Conservation (phyloP, 345 rosid genomes). For the Lepidium africanum region DNA sequence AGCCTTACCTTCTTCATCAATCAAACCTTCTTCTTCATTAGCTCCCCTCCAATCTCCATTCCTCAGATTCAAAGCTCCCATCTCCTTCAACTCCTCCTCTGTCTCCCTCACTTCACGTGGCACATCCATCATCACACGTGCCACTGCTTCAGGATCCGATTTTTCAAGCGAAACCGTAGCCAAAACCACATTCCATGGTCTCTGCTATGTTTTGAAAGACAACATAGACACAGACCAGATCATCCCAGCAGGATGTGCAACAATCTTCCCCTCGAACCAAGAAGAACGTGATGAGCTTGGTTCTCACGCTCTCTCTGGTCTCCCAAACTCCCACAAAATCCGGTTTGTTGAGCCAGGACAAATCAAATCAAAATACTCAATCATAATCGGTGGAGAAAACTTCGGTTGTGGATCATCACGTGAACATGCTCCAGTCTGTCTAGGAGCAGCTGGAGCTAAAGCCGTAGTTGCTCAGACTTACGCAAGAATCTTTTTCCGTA, state of each 20-base stretch:
- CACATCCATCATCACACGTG: constrained; percentile 3
- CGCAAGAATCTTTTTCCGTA: constrained; percentile 87
- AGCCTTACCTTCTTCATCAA: constrained; percentile 6
- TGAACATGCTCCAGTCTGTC: constrained; percentile 91
- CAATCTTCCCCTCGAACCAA: constrained; percentile 73
- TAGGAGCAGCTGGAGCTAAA: constrained; percentile 72
- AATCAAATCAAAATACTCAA: constrained; percentile 51
- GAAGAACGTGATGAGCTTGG: constrained; percentile 77
- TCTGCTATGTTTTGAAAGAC: constrained; percentile 76
- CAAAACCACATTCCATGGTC: constrained; percentile 55
- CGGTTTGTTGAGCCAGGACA: constrained; percentile 51
- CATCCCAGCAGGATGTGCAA: constrained; percentile 62
- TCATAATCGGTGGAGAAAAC: constrained; percentile 69
- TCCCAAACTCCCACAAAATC: constrained; percentile 55
- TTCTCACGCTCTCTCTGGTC: constrained; percentile 70
- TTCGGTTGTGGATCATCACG: constrained; percentile 93
- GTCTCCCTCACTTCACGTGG: constrained; percentile 9
- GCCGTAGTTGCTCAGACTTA: constrained; percentile 75
- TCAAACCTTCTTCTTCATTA: background rate
- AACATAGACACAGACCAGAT: constrained; percentile 95
- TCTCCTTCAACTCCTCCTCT: background rate
- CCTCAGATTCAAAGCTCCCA: constrained; percentile 7
- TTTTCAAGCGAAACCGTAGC: background rate
- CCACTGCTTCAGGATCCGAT: background rate
- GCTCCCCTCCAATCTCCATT: background rate